Base-by-base conservation (phyloP, 495 filamentous ascomycete species). In the Lichina pygmaea region DNA sequence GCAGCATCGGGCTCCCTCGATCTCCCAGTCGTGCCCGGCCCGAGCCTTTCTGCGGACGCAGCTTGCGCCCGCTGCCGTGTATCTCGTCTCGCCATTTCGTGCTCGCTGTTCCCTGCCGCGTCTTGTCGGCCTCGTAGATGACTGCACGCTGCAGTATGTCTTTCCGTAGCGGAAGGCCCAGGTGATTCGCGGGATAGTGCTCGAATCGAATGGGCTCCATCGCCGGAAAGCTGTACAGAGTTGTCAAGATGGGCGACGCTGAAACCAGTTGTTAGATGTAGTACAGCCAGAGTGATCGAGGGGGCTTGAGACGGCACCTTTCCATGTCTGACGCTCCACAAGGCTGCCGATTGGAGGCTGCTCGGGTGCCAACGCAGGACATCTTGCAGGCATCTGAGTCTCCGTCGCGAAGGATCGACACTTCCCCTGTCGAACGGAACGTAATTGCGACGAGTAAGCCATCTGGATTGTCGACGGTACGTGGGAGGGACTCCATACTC, bases 91-190 rank as follows among this genome's bases (percentile, higher is more conserved):
- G 75, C 57, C 72, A 86, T 60, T 93, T 92, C 15, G 81, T 74
- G 48, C 64, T 79, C 6, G 85, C 89, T 0, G 82, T 86, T 47
- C 91, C 89, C 56, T 83, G 75, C 24, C 89, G 78, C 46, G 83
- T 77, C 43, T 62, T 70, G 66, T 94, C 85, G 54, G 82, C 89
- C 62, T 97, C 89, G 70, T 78, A 95, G 48, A 93, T 57, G 15
- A 95, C 70, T 48, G 91, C 89, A 32, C 86, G 72, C 60, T 95
- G 91, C 15, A 99, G 75, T 46, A 99, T 75, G 54, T 99, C 89
- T 54, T 78, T 75, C 8, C 89, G 81, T 12, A 93, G 66, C 6
- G 89, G 89, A 41, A 94, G 68, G 55, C 76, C 57, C 6, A 99
- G 75, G 57, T 94, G 80, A 49, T 77, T 80, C 47, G 70, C 59